Evolutionary conservation across 116 monocot species (phyloP), one percentile per base, ranked within the genome.

Genomic region (Dioscorea cayenensis): DNA sequence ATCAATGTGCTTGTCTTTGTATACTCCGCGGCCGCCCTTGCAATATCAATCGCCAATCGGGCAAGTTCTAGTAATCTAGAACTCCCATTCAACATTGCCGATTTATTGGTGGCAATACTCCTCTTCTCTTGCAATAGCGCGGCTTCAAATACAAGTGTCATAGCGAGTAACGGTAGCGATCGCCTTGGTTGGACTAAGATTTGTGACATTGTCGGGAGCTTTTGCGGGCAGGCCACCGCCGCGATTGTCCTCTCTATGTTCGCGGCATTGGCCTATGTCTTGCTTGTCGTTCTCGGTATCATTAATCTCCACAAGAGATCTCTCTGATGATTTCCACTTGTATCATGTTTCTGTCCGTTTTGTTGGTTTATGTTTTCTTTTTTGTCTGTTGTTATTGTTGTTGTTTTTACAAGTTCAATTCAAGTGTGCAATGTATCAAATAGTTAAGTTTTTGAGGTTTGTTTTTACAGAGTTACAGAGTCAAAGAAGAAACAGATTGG

Each of bases 81-180:
- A 16, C 59, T 82, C 14, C 23, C 51, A 3, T n/a, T 87, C 14
- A 1, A 48, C 58, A 60, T 76, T 11, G 80, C 69, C 1, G 87
- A 87, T 48, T 3, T 81, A 10, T 35, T 77, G 51, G 65, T 59
- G 48, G 25, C 74, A 55, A 59, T 51, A n/a, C 49, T 81, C 17
- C 78, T 77, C 27, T 81, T 81, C 79, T 71, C 81, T 2, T 69
- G 21, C 27, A 73, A 73, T 49, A 78, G 79, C n/a, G 69, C 81
- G 16, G 79, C 79, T 0, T 16, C 76, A 2, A 80, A 80, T 2
- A 72, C 80, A 4, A 49, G 63, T 3, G 35, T 83, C 52, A 22
- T 68, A 4, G 22, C 43, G 6, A 20, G 65, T 18, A 58, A 74
- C 9, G 78, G 66, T 21, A 38, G n/a, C 36, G 50, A 9, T 16